These are phyloP conservation scores for Trichoderma sp. DNA, from an alignment of 2,329 filamentous ascomycete genomes.

Conservation along the genomic window DNA sequence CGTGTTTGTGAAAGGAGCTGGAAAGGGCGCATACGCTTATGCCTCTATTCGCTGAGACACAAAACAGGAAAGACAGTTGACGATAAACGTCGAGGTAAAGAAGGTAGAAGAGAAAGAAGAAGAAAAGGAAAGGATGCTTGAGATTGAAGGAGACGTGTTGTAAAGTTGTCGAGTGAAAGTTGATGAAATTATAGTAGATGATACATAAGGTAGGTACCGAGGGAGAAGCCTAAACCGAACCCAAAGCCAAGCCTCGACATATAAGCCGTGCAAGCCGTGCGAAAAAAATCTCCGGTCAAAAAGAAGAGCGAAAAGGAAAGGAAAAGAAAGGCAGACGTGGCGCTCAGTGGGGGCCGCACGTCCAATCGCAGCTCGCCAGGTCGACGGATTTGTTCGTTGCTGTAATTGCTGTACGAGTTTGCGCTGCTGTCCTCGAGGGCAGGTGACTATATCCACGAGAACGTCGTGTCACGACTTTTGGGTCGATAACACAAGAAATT, in stretches of 20 bases:
- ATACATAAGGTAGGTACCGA: background rate
- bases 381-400: constrained; percentile 12
- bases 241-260: no score
- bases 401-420: background rate
- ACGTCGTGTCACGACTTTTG: background rate
- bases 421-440: background rate
- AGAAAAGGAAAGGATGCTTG: background rate
- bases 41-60: background rate
- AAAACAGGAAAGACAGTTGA: background rate
- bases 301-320: background rate
- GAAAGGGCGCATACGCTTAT: background rate
- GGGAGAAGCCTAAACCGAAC: background rate
- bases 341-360: background rate
- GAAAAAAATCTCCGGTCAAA: no score
- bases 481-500: background rate
- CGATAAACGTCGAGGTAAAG: no score
- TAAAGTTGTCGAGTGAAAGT: no score
- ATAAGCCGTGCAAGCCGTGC: no score
- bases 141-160: background rate
- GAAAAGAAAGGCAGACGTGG: background rate
- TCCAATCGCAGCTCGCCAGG: constrained; percentile 1
- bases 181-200: no score
- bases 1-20: background rate
- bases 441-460: no score
- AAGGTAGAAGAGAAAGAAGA: background rate